phyloP scores from a whole-genome alignment of 2,329 filamentous ascomycete genomes.

The Blastomyces percursus region DNA sequence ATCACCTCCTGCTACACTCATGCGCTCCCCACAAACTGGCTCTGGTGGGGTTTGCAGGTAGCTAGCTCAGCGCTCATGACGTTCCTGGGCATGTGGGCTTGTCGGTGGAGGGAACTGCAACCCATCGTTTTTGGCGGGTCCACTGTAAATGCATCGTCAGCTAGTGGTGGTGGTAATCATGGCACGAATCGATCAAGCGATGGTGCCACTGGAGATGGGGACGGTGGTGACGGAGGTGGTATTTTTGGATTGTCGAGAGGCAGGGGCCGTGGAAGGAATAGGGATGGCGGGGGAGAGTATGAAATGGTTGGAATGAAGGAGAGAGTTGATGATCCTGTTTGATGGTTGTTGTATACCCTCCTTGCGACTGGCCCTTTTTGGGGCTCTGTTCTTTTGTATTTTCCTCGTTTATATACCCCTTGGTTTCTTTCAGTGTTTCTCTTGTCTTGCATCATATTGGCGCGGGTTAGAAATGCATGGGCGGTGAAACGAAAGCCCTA shows the following conservation, averaged over 20 bases:
- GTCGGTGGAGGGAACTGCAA: slow-evolving; percentile 75
- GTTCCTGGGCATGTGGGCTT: slow-evolving; percentile 74
- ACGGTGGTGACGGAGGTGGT: slow-evolving; percentile 10
- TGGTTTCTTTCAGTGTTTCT: neutral
- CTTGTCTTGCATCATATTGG: slow-evolving; percentile 1
- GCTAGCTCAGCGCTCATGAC: slow-evolving; percentile 54
- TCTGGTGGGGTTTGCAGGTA: slow-evolving; percentile 73
- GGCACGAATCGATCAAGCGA: neutral
- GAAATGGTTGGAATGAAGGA: slow-evolving; percentile 52
- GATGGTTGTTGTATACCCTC: slow-evolving; percentile 21
- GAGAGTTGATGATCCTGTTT: slow-evolving; percentile 41
- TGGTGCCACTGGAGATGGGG: slow-evolving; percentile 26
- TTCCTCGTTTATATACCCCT: neutral
- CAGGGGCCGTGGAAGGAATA: slow-evolving; percentile 17
- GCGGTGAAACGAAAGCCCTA: neutral
- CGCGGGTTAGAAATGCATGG: neutral
- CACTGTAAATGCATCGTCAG: slow-evolving; percentile 11
- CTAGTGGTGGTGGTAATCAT: slow-evolving; percentile 40
- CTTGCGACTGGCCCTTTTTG: slow-evolving; percentile 1
- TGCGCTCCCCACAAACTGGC: slow-evolving; percentile 60
- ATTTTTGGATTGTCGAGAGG: slow-evolving; percentile 15
- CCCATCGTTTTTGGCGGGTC: slow-evolving; percentile 71
- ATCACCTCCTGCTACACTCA: slow-evolving; percentile 68
- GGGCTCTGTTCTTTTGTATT: neutral
- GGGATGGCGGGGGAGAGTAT: slow-evolving; percentile 38